Conservation (phyloP, 345 rosid genomes). For the Limnanthes douglasii region DNA sequence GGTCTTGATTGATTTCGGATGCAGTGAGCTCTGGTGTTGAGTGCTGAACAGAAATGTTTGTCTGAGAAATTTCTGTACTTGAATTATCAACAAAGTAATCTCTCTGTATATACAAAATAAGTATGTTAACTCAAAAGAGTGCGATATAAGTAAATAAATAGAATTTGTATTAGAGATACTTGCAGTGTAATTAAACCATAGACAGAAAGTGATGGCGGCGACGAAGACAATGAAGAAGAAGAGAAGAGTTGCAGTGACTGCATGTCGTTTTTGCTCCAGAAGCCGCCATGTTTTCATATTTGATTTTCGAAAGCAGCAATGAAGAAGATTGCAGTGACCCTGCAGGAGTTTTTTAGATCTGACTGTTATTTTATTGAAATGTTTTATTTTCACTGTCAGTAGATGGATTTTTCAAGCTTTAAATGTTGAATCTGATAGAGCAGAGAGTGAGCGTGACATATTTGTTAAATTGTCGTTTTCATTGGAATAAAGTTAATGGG, state of each 20-base stretch:
- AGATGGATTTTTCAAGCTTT: too few relatives aligned
- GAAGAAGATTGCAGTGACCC: conserved; percentile 14
- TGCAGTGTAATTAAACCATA: conserved; percentile 18
- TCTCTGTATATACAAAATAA: too few relatives aligned
- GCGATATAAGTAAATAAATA: not conserved
- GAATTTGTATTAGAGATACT: not conserved
- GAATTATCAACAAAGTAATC: not conserved
- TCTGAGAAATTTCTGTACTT: conserved; percentile 3
- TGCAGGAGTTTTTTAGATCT: not conserved
- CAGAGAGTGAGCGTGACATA: too few relatives aligned
- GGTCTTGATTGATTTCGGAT: conserved; percentile 7
- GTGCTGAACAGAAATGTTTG: not conserved
- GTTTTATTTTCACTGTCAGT: too few relatives aligned
- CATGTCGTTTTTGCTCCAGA: conserved; percentile 11
- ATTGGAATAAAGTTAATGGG: too few relatives aligned
- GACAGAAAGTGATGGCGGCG: conserved; percentile 10
- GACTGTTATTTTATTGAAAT: not conserved
- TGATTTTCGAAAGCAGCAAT: conserved; percentile 7
- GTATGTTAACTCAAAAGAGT: not conserved
- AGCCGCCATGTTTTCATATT: conserved; percentile 9
- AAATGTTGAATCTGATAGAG: too few relatives aligned
- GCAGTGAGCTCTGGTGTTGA: conserved; percentile 6
- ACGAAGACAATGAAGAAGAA: conserved; percentile 12
- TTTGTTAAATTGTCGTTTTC: too few relatives aligned
- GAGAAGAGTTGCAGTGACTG: conserved; percentile 11